A percentile compares a stretch with the other conserved stretches of the same genome.
Evolutionary conservation across 768 basidiomycete genomes (phyloP).

Genomic region (Leucogyrophana mollusca): DNA sequence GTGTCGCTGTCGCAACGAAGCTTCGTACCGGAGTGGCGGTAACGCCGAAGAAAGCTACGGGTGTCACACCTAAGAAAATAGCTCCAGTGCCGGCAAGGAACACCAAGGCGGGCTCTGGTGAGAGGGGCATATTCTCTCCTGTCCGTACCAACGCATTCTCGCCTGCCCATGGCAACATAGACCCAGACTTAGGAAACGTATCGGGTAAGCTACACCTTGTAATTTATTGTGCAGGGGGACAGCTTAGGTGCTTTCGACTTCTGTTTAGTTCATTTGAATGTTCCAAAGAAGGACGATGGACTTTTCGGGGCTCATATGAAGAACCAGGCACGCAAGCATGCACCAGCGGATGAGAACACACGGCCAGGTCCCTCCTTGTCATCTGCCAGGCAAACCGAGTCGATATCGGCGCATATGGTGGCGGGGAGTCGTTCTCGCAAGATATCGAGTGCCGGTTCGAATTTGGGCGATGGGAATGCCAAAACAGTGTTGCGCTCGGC

Average conservation of each 20-base stretch:
- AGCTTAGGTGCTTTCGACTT: no score
- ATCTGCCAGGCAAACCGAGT: no score
- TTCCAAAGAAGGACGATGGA: no score
- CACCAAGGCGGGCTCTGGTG: background rate
- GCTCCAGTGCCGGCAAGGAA: background rate
- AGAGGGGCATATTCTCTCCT: slow-evolving; percentile 7
- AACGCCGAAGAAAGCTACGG: slow-evolving; percentile 17
- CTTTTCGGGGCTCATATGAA: no score
- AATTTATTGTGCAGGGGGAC: no score
- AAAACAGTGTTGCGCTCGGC: background rate
- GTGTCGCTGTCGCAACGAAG: slow-evolving; percentile 12
- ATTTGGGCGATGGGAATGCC: background rate
- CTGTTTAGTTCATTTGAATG: no score
- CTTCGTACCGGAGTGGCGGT: slow-evolving; percentile 15
- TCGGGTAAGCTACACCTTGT: no score
- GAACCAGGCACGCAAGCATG: no score
- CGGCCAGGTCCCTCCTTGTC: no score
- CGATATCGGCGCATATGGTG: slow-evolving; percentile 26
- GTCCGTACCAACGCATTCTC: slow-evolving; percentile 18
- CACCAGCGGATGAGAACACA: no score
- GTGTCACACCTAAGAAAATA: background rate
- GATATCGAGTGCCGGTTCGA: slow-evolving; percentile 18
- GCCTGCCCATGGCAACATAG: slow-evolving; percentile 22
- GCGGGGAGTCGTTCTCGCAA: background rate
- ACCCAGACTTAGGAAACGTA: no score